Evolutionary conservation across 1,284 basidiomycete species (phyloP).

Genomic region (Agaricales sp.): DNA sequence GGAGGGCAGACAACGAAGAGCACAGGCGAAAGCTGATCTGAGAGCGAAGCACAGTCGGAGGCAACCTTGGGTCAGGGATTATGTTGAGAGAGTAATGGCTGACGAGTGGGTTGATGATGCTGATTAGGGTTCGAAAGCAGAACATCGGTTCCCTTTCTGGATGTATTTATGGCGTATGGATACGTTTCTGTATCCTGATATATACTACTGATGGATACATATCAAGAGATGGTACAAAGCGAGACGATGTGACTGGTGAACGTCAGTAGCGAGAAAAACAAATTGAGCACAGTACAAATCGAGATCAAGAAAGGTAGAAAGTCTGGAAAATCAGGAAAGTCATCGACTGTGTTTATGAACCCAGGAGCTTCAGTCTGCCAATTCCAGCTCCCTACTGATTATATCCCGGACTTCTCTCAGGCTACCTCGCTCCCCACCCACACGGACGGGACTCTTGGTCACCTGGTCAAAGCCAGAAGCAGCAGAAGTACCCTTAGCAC

Average conservation of each 20-base stretch:
- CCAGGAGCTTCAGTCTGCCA: constrained; percentile 36
- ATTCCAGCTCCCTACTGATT: constrained; percentile 65
- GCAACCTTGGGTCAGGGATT: constrained; percentile 52
- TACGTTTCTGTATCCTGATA: not conserved
- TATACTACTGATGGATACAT: not conserved
- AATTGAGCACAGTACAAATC: not conserved
- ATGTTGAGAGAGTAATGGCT: constrained; percentile 51
- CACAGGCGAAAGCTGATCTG: constrained; percentile 27
- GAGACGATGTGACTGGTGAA: not conserved
- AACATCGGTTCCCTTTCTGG: not conserved
- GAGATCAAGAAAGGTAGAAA: not conserved
- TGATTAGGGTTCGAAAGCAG: constrained; percentile 13
- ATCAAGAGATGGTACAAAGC: not conserved
- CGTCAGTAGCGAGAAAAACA: not conserved
- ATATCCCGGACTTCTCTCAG: constrained; percentile 69
- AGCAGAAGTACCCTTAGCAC: constrained; percentile 11
- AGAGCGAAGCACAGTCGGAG: constrained; percentile 38
- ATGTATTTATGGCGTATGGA: not conserved
- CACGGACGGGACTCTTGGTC: constrained; percentile 56
- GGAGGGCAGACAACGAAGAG: constrained; percentile 10
- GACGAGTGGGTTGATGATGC: constrained; percentile 65
- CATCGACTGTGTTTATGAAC: not conserved
- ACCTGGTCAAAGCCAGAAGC: constrained; percentile 36
- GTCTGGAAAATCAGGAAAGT: not conserved
- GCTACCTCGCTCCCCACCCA: constrained; percentile 59